These are phyloP conservation scores for Hevea brasiliensis DNA, from an alignment of 345 rosid genomes.

Conservation along the genomic window DNA sequence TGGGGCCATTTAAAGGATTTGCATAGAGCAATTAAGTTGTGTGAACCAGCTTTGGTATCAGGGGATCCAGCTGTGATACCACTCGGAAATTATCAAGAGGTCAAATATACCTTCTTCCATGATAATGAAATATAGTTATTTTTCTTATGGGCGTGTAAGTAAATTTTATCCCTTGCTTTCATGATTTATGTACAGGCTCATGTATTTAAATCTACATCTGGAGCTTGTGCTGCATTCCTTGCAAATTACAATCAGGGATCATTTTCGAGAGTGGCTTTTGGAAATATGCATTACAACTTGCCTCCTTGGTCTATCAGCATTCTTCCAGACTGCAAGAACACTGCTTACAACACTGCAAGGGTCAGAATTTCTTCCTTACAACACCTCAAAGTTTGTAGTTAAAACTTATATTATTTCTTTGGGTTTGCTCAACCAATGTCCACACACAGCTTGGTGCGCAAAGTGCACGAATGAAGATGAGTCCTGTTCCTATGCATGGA, in stretches of 20 bases:
- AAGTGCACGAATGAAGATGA: conserved; percentile 83
- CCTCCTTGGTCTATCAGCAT: conserved; percentile 99
- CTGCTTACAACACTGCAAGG: conserved; percentile 96
- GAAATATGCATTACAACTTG: conserved; percentile 76
- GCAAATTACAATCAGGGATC: conserved; percentile 71
- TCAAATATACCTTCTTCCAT: conserved; percentile 23
- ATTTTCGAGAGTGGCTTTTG: conserved; percentile 68
- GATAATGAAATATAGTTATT: background rate
- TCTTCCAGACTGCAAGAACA: conserved; percentile 98
- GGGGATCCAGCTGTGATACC: conserved; percentile 59
- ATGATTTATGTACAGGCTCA: conserved; percentile 61
- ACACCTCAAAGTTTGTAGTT: background rate
- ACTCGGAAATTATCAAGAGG: conserved; percentile 95
- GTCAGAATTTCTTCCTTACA: conserved; percentile 37
- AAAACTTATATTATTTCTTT: background rate
- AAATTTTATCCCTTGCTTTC: background rate
- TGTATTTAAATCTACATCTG: conserved; percentile 70
- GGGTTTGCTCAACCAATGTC: conserved; percentile 8
- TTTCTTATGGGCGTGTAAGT: background rate
- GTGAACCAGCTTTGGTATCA: conserved; percentile 83
- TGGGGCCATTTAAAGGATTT: conserved; percentile 99
- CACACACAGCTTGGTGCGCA: conserved; percentile 78
- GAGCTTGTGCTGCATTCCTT: conserved; percentile 95
- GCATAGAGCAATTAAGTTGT: conserved; percentile 87
- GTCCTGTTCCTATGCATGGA: conserved; percentile 69